Evolutionary conservation across 2,329 filamentous ascomycete species (phyloP).

Genomic region (Lachnellula cervina): DNA sequence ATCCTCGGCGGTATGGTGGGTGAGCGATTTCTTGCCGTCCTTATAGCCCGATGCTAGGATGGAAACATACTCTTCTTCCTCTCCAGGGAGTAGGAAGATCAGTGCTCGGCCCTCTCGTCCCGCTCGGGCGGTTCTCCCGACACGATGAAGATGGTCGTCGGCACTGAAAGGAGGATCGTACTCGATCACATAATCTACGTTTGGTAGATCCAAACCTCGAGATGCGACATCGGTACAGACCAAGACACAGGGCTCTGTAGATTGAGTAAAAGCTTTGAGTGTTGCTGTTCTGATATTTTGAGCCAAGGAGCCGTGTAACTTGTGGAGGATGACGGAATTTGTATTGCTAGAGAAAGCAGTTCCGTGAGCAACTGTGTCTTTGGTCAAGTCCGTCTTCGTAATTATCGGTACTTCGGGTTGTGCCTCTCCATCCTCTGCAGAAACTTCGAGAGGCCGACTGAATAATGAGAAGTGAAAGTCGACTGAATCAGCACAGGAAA

Average conservation of each 20-base stretch:
- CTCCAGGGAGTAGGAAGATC: slow-evolving; percentile 85
- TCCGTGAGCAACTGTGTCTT: slow-evolving; percentile 62
- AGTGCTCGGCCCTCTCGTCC: slow-evolving; percentile 81
- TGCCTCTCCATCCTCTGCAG: slow-evolving; percentile 30
- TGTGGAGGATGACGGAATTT: slow-evolving; percentile 75
- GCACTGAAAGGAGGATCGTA: slow-evolving; percentile 94
- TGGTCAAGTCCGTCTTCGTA: slow-evolving; percentile 35
- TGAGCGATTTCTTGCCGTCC: slow-evolving; percentile 59
- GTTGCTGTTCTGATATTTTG: slow-evolving; percentile 86
- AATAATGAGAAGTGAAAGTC: slow-evolving; percentile 94
- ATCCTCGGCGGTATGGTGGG: slow-evolving; percentile 58
- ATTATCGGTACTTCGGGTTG: slow-evolving; percentile 29
- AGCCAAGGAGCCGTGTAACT: slow-evolving; percentile 85
- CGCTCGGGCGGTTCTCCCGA: slow-evolving; percentile 90
- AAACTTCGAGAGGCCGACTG: slow-evolving; percentile 31
- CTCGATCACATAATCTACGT: slow-evolving; percentile 91
- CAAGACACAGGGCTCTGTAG: slow-evolving; percentile 71
- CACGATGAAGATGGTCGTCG: slow-evolving; percentile 89
- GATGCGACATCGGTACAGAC: slow-evolving; percentile 95
- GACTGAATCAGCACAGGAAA: slow-evolving; percentile 94
- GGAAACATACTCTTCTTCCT: slow-evolving; percentile 83
- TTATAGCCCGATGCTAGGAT: slow-evolving; percentile 38
- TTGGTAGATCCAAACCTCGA: slow-evolving; percentile 89
- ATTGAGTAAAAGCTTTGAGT: slow-evolving; percentile 71
- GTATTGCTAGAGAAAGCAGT: slow-evolving; percentile 69